Base-by-base conservation (phyloP, 306 rosid genomes). In the Begonia loranthoides region DNA sequence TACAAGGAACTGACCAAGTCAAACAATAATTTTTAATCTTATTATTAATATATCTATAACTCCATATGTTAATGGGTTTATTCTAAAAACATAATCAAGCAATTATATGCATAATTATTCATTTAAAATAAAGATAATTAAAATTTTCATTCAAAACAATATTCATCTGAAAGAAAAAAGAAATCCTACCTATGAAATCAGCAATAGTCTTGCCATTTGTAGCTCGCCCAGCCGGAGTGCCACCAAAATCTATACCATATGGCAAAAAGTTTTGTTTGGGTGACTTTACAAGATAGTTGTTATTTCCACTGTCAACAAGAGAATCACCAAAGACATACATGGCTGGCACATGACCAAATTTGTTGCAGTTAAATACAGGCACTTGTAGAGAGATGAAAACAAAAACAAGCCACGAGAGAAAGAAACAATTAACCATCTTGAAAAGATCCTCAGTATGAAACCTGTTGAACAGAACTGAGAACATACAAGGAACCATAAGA, bases 301-400 rank as follows among this genome's bases (percentile, higher is more conserved):
- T 62, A 45, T 74, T 74, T 9, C 80, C 80, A 48, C 61, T 14
- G 41, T 70, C 76, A 58, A 58, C 15, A 0, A 70, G 34, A 19
- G 76, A 70, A 66, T 70, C 80, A 12, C 80, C 80, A 47, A 70
- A 70, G 16, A 58, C 73, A 62, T 74, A 74, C 28, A 74, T 36
- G 10, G 80, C 73, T 6, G 73, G 67, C n/a, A 39, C 13, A 55
- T 41, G 47, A 43, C 15, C 15, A 12, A 43, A 10, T n/a, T 43
- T 12, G 5, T 43, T 43, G 47, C 47, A 43, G 13, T 10, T 43
- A 11, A 43, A n/a, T 3, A 11, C 47, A 43, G 47, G 15, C 14
- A 43, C 6, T 43, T 43, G 47, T n/a, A 43, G 47, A 43, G 47
- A 12, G 47, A 43, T 43, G n/a, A 43, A 43, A 43, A 43, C 10